Evolutionary conservation across 106 monocot genomes (phyloP).

Genomic region (Platanthera guangdongensis): DNA sequence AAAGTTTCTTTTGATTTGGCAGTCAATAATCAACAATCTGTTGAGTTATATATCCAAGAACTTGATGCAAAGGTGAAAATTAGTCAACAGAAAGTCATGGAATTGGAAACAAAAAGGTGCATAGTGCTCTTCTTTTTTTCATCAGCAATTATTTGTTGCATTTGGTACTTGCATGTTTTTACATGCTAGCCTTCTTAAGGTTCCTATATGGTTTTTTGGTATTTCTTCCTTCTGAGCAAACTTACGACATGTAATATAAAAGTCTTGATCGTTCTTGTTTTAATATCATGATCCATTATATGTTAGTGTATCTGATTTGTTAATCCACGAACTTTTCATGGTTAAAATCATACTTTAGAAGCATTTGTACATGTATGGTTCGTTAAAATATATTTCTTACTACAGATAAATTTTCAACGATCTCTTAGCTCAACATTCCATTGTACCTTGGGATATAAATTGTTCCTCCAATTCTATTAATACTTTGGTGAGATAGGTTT

Average conservation of each 20-base stretch:
- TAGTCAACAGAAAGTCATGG: slow-evolving; percentile 7
- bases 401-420: no score
- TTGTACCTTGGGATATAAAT: no score
- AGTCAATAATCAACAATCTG: slow-evolving; percentile 14
- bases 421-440: no score
- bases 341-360: not conserved
- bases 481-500: no score
- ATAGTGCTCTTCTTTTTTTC: not conserved
- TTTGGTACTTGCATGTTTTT: not conserved
- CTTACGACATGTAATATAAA: not conserved
- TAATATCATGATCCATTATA: not conserved
- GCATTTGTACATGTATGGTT: not conserved
- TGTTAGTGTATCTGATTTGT: not conserved
- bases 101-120: slow-evolving; percentile 18
- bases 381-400: not conserved
- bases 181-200: not conserved
- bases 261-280: not conserved
- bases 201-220: not conserved
- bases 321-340: not conserved
- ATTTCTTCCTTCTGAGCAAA: no score
- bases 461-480: no score
- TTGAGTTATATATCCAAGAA: slow-evolving; percentile 10
- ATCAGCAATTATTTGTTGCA: not conserved
- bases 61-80: slow-evolving; percentile 18
- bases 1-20: slow-evolving; percentile 17